Evolutionary conservation across 1,139 yeast genomes (phyloP).

Genomic region (Blastobotrys proliferans): DNA sequence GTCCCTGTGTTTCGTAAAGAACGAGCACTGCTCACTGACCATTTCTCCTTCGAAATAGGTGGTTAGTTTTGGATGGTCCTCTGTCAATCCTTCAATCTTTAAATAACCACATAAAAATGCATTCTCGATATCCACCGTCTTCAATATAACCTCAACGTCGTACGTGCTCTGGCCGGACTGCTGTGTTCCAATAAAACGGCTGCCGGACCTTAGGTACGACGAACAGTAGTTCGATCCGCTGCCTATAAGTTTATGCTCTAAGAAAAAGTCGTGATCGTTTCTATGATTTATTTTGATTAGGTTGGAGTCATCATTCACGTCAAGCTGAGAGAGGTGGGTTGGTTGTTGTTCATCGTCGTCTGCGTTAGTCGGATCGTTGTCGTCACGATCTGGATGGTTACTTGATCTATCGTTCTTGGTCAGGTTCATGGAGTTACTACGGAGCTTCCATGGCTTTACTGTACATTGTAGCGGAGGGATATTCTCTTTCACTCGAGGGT

Average conservation of each 20-base stretch:
- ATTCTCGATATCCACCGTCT: conserved; percentile 59
- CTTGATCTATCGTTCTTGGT: no score
- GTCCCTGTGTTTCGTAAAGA: conserved; percentile 42
- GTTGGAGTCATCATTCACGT: no score
- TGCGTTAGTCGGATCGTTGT: neutral
- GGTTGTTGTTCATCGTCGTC: neutral
- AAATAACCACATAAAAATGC: conserved; percentile 72
- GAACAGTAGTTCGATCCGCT: conserved; percentile 9
- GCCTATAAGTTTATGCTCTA: neutral
- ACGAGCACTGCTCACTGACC: conserved; percentile 55
- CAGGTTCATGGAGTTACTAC: no score
- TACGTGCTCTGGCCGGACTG: conserved; percentile 65
- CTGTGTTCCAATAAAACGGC: conserved; percentile 65
- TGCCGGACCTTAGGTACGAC: conserved; percentile 52
- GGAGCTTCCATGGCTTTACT: no score
- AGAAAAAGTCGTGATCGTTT: conserved; percentile 1
- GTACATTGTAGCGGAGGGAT: no score
- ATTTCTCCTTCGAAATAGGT: conserved; percentile 89
- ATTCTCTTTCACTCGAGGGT: neutral
- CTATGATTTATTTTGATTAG: neutral
- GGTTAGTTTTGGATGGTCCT: conserved; percentile 68
- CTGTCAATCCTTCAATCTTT: conserved; percentile 76
- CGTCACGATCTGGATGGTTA: no score
- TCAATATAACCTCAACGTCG: conserved; percentile 67
- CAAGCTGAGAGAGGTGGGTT: no score